Evolutionary conservation across 345 rosid species (phyloP).

Genomic region (Excoecaria agallocha): DNA sequence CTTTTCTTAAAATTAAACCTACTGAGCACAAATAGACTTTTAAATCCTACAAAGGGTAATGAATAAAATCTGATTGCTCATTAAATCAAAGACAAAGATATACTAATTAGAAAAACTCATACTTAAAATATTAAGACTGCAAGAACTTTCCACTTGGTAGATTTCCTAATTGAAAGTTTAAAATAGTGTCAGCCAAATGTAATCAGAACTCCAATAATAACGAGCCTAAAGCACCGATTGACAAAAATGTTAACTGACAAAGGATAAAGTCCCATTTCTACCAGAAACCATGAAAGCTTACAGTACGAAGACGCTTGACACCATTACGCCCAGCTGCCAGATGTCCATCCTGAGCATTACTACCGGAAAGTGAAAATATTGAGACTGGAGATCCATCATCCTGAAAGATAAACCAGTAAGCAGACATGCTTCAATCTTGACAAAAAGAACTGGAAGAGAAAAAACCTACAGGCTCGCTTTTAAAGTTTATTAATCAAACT

Average conservation of each 20-base stretch:
- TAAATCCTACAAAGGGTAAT: not conserved
- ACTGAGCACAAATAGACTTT: not conserved
- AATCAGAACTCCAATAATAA: not conserved
- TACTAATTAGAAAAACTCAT: too few species aligned
- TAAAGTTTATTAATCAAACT: not conserved
- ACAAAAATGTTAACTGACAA: not conserved
- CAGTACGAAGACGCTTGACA: slow-evolving; percentile 98
- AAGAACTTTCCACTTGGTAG: too few species aligned
- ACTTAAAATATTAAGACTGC: not conserved
- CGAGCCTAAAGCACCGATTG: not conserved
- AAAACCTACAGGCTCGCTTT: not conserved
- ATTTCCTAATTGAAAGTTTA: not conserved
- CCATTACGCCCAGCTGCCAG: slow-evolving; percentile 95
- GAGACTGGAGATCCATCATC: slow-evolving; percentile 98
- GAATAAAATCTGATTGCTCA: not conserved
- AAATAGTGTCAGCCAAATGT: not conserved
- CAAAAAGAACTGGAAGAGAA: not conserved
- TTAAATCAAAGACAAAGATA: not conserved
- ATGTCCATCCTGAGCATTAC: slow-evolving; percentile 82
- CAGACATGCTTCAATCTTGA: too few species aligned
- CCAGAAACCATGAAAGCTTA: slow-evolving; percentile 26
- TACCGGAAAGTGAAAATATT: slow-evolving; percentile 72
- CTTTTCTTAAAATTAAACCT: not conserved
- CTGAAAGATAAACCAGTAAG: slow-evolving; percentile 37
- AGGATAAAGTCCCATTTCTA: not conserved